Base-by-base conservation (phyloP, 164 flowering plant genomes). In the Liquidambar formosana region DNA sequence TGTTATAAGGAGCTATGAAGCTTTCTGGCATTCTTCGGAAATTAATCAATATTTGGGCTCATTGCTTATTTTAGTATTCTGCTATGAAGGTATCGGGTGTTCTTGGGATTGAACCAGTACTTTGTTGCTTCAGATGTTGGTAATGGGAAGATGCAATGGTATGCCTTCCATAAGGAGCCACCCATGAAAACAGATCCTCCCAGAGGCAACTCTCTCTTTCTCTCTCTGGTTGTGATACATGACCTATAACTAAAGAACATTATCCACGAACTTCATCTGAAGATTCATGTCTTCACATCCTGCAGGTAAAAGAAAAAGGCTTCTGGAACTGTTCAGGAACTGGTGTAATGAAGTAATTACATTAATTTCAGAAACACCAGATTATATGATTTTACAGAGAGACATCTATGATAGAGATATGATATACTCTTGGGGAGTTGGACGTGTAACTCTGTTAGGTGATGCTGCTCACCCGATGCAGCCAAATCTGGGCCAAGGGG, bases 401-500 rank as follows among this genome's bases (percentile, higher is more conserved):
- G 80, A 77, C 61, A 63, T 79, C 19, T 79, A 79, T 52, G 82
- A 79, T 41, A 62, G 76, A 56, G 72, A 70, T 61, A 68, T 72
- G 61, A 68, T 77, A 14, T 63, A 49, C 21, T 46, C 60, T 14
- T 75, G 79, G 81, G 74, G 83, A 21, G 67, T 47, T 48, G 77
- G 81, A 0, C 71, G 69, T 65, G 81, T 80, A 41, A 80, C 81
- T 33, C 45, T 80, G 19, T 57, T 80, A 26, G 83, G 83, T 15
- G 83, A 80, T 71, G 66, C 81, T 44, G 78, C 72, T 58, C 83
- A 80, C 60, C 65, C 83, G 1, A 75, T 80, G 81, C 83, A 80
- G 45, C 81, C 83, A 53, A 80, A 80, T 80, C 57, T 80, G 4
- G 83, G 83, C 27, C 83, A 80, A 61, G 83, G 83, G 13, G 83